These are phyloP conservation scores for Aspergillus quadrilineatus DNA, from an alignment of 2,329 filamentous ascomycete species.

Conservation along the genomic window DNA sequence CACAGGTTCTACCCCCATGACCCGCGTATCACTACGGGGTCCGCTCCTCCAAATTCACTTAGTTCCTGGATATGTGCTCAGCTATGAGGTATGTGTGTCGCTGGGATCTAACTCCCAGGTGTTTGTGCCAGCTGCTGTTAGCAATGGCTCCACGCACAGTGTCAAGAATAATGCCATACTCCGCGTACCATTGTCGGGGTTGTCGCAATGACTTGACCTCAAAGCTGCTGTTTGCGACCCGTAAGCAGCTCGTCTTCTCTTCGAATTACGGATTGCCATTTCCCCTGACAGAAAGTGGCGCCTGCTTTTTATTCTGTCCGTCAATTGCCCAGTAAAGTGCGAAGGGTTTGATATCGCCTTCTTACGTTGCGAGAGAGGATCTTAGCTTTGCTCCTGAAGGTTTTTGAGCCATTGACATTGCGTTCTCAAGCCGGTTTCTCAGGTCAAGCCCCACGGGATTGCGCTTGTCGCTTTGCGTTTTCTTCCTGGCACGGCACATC, in stretches of 20 bases:
- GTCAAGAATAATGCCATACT: background rate
- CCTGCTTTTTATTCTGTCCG: slow-evolving; percentile 7
- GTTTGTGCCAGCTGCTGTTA: background rate
- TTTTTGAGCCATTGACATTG: background rate
- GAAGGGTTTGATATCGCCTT: background rate
- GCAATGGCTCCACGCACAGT: background rate
- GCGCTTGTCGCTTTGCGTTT: background rate
- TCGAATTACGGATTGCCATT: background rate
- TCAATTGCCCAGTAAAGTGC: slow-evolving; percentile 12
- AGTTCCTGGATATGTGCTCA: too few relatives aligned
- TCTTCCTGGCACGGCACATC: background rate
- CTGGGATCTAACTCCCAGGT: background rate
- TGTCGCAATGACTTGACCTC: background rate
- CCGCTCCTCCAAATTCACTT: too few relatives aligned
- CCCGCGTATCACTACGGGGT: too few relatives aligned
- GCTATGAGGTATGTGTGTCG: too few relatives aligned
- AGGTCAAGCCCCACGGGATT: background rate
- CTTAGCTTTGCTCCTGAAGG: slow-evolving; percentile 1
- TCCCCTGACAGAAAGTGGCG: background rate
- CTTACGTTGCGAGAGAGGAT: background rate
- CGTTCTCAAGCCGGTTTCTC: background rate
- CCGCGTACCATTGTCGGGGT: background rate
- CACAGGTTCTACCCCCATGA: too few relatives aligned
- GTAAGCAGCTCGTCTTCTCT: background rate
- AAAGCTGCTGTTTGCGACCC: background rate